phyloP scores from a whole-genome alignment of 1,284 basidiomycete genomes.

The Xanthoconium separans region DNA sequence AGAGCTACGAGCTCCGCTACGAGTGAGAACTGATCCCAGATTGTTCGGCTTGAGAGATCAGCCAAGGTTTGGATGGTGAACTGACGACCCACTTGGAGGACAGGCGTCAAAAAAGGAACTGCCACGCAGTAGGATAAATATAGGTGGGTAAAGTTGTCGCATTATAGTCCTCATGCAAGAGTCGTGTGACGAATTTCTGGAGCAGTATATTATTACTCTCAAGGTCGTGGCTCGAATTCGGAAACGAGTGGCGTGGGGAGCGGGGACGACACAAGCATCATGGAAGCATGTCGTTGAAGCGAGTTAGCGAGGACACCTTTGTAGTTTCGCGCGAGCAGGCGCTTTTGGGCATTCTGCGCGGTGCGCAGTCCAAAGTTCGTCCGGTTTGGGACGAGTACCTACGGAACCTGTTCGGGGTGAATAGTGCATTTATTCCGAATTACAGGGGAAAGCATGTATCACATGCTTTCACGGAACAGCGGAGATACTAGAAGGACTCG shows the following conservation, averaged over 20 bases:
- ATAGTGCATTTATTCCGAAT: no score
- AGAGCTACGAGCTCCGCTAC: background rate
- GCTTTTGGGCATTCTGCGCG: no score
- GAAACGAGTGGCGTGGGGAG: background rate
- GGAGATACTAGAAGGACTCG: background rate
- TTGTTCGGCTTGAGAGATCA: background rate
- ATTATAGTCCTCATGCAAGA: background rate
- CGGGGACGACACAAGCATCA: no score
- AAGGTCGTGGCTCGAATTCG: background rate
- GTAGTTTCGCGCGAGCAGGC: no score
- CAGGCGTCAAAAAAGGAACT: slow-evolving; percentile 3
- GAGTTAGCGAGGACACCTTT: no score
- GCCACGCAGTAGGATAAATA: background rate
- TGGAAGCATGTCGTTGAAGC: no score
- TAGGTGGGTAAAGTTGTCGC: background rate
- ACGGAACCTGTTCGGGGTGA: no score
- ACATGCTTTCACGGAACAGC: slow-evolving; percentile 1
- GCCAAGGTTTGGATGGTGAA: background rate
- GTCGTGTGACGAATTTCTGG: background rate
- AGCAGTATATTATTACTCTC: background rate
- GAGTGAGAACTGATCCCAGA: background rate
- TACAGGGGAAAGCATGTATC: background rate
- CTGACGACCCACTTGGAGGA: background rate
- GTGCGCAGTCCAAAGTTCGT: no score
- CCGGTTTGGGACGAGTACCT: no score